These are phyloP conservation scores for Hemerocallis citrina DNA, from an alignment of 106 monocot species.

Conservation along the genomic window DNA sequence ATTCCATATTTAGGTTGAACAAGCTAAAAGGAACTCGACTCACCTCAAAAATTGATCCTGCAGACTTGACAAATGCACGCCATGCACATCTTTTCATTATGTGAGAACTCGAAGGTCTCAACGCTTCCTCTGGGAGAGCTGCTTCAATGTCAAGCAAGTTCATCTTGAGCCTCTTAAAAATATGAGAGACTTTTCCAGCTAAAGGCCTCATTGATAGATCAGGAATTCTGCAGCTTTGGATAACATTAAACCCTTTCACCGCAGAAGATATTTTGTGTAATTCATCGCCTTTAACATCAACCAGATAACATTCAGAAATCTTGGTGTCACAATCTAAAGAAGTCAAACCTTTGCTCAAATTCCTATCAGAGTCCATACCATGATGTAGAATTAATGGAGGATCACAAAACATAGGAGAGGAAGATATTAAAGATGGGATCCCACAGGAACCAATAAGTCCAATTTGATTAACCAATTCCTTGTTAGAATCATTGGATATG, in stretches of 20 bases:
- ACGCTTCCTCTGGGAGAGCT: slow-evolving; percentile 63
- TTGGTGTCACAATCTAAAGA: slow-evolving; percentile 7
- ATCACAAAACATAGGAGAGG: slow-evolving; percentile 23
- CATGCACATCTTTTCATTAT: slow-evolving; percentile 55
- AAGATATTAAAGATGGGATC: slow-evolving; percentile 44
- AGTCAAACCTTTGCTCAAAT: slow-evolving; percentile 5
- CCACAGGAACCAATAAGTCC: slow-evolving; percentile 85
- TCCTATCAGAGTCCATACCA: slow-evolving; percentile 7
- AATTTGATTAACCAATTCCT: slow-evolving; percentile 76
- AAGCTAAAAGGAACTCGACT: not conserved
- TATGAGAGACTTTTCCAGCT: slow-evolving; percentile 47
- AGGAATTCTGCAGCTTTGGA: slow-evolving; percentile 34
- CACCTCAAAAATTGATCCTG: slow-evolving; percentile 81
- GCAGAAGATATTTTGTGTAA: slow-evolving; percentile 11
- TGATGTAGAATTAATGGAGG: slow-evolving; percentile 16
- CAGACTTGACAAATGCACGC: slow-evolving; percentile 86
- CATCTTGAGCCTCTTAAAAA: slow-evolving; percentile 65
- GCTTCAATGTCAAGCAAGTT: slow-evolving; percentile 94
- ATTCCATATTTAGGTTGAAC: not conserved
- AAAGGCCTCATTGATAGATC: slow-evolving; percentile 64
- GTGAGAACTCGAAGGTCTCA: slow-evolving; percentile 36
- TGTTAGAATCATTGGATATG: slow-evolving; percentile 52
- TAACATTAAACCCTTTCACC: slow-evolving; percentile 7
- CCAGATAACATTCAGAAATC: slow-evolving; percentile 10
- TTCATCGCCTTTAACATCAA: slow-evolving; percentile 10